phyloP scores from a whole-genome alignment of 495 filamentous ascomycete species.

The Cladorrhinum samala region DNA sequence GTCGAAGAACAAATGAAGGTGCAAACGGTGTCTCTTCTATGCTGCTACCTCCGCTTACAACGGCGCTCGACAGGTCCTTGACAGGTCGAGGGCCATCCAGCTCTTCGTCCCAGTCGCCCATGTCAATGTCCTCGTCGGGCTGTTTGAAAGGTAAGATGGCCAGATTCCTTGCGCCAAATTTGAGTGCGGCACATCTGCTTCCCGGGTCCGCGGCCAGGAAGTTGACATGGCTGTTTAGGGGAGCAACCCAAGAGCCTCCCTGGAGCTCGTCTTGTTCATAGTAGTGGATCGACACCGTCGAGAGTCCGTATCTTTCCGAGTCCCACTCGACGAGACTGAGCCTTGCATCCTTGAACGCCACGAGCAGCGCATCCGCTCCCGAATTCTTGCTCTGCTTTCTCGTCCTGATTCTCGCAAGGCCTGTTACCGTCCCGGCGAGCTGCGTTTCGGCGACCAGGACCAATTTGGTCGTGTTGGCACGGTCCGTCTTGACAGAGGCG shows the following conservation, averaged over 20 bases:
- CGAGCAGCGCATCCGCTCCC: slow-evolving; percentile 77
- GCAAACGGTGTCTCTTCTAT: slow-evolving; percentile 70
- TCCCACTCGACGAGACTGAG: slow-evolving; percentile 94
- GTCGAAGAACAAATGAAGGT: slow-evolving; percentile 82
- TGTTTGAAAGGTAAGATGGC: slow-evolving; percentile 92
- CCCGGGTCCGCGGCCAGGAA: slow-evolving; percentile 84
- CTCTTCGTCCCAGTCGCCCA: slow-evolving; percentile 82
- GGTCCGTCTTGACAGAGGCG: slow-evolving; percentile 45
- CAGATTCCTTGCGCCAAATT: slow-evolving; percentile 81
- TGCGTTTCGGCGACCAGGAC: slow-evolving; percentile 77
- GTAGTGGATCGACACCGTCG: slow-evolving; percentile 91
- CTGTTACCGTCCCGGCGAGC: slow-evolving; percentile 76
- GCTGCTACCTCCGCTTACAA: slow-evolving; percentile 49
- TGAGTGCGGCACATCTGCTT: slow-evolving; percentile 86
- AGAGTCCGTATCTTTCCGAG: slow-evolving; percentile 64
- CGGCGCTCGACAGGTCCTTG: slow-evolving; percentile 36
- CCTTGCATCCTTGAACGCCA: slow-evolving; percentile 85
- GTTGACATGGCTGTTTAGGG: slow-evolving; percentile 62
- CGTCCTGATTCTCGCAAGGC: slow-evolving; percentile 66
- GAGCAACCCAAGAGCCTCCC: slow-evolving; percentile 66
- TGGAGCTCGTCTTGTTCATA: slow-evolving; percentile 89
- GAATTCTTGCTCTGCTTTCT: slow-evolving; percentile 54
- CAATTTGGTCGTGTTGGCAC: slow-evolving; percentile 63
- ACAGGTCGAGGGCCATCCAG: slow-evolving; percentile 54
- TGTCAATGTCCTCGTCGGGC: slow-evolving; percentile 78